Evolutionary conservation across 2,329 filamentous ascomycete species (phyloP).

Genomic region (Tolypocladium amazonense): DNA sequence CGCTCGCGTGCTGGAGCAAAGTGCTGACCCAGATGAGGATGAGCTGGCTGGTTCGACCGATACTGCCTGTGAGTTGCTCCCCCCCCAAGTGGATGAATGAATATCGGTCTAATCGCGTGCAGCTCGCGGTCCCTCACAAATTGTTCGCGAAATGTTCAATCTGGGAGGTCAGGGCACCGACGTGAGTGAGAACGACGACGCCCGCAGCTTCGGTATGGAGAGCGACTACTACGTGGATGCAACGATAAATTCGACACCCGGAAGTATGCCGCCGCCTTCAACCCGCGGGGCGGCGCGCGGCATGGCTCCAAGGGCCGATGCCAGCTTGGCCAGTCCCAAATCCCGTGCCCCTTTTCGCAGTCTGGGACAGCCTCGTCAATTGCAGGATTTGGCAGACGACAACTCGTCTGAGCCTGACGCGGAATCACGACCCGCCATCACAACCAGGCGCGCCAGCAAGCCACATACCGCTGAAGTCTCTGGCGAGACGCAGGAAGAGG

Average conservation of each 20-base stretch:
- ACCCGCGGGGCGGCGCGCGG: not conserved
- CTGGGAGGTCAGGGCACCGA: not conserved
- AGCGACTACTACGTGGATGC: slow-evolving; percentile 25
- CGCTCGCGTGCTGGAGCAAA: not conserved
- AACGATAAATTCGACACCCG: slow-evolving; percentile 21
- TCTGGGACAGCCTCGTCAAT: not conserved
- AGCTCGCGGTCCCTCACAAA: not conserved
- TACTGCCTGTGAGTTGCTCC: not conserved
- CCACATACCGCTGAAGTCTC: not conserved
- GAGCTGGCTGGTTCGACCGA: slow-evolving; percentile 7
- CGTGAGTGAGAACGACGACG: slow-evolving; percentile 18
- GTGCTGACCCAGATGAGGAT: slow-evolving; percentile 8
- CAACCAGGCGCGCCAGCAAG: not conserved
- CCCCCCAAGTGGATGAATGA: not conserved
- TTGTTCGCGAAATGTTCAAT: not conserved
- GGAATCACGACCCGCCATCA: not conserved
- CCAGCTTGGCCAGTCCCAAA: not conserved
- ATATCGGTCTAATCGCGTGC: not conserved
- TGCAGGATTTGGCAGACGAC: not conserved
- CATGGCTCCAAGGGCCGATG: not conserved
- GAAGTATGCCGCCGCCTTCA: slow-evolving; percentile 1
- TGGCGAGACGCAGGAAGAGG: not conserved
- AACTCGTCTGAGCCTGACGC: not conserved
- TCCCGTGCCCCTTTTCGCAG: not conserved
- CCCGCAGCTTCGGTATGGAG: slow-evolving; percentile 24